Base-by-base conservation (phyloP, 495 filamentous ascomycete species). In the Saxispiralis lemnorum region DNA sequence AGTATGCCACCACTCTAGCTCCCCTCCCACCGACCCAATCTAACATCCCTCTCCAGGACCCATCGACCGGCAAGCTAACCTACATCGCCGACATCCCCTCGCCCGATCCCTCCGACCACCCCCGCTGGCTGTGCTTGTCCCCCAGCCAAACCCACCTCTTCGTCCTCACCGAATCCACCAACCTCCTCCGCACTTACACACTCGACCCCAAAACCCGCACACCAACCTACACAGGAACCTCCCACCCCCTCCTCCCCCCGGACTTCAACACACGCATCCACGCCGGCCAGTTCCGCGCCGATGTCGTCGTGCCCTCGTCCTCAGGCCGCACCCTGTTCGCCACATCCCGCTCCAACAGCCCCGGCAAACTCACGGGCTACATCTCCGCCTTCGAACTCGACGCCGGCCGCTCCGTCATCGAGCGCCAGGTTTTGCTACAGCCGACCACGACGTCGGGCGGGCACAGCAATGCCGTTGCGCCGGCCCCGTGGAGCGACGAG, bases 381-480 rank as follows among this genome's bases (percentile, higher is more conserved):
- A 76, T 86, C 39, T 75, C 78, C 6, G 81, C 76, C 14, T 87
- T 87, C 61, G 70, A 68, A 57, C 68, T 89, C 31, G 69, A 73
- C n/a, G 67, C 65, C 43, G 2, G n/a, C 1, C 24, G 24, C 9
- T 82, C 82, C 18, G 70, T 74, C 45, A 78, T 89, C 39, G 78
- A 82, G 66, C 63, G 65, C 38, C 83, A 87, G 65, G 67, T 86
- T 33, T 81, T 71, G 46, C 67, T 89, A 45, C 82, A 81, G 59
- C 81, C 81, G 2, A 89, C 83, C 15, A 81, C 81, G 9, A 89
- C 81, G 7, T 83, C 78, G 54, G 83, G 83, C 31, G 83, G 83
- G 0, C 83, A 89, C 61, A 83, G 78, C 41, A 89, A 89, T 54
- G 81, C 81, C 0, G 81, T 87, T 24, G 73, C 71, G 48, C 81